Percentiles rank a stretch among this genome's conserved stretches.
These are phyloP conservation scores for Carex sylvatica DNA, from an alignment of 202 grass and related monocot genomes.

Conservation along the genomic window DNA sequence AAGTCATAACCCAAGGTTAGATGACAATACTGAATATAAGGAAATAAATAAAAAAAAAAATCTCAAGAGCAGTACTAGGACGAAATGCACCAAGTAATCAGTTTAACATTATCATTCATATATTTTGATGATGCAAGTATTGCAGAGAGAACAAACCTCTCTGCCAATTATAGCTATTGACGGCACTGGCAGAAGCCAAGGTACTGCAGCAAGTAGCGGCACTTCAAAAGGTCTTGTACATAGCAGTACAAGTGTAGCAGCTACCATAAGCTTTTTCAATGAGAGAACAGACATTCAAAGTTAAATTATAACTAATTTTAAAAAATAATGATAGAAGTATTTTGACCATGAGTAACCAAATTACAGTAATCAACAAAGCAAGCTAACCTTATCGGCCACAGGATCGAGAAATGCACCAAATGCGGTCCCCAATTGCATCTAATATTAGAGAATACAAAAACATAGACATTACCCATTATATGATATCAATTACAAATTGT, in stretches of 20 bases:
- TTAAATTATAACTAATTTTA: conserved; percentile 30
- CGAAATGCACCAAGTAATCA: neutral
- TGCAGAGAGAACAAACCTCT: conserved; percentile 51
- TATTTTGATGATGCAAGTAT: neutral
- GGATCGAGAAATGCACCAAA: conserved; percentile 99
- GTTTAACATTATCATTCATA: neutral
- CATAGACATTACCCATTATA: neutral
- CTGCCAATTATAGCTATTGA: conserved; percentile 98
- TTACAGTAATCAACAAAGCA: conserved; percentile 14
- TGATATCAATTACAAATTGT: neutral
- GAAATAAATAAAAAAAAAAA: neutral
- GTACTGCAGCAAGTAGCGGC: conserved; percentile 47
- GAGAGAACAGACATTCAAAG: neutral
- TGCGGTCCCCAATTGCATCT: conserved; percentile 92
- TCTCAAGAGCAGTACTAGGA: neutral
- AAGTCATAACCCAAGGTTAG: neutral
- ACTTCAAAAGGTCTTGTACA: conserved; percentile 86
- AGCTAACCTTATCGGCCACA: conserved; percentile 90
- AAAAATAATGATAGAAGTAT: neutral
- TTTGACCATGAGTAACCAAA: neutral
- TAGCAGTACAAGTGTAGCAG: conserved; percentile 80
- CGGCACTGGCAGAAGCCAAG: conserved; percentile 90
- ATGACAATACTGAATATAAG: conserved; percentile 9
- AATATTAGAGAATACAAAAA: conserved; percentile 18
- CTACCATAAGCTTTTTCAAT: conserved; percentile 87